phyloP scores from a whole-genome alignment of 768 basidiomycete species.

The Suillus sp. region DNA sequence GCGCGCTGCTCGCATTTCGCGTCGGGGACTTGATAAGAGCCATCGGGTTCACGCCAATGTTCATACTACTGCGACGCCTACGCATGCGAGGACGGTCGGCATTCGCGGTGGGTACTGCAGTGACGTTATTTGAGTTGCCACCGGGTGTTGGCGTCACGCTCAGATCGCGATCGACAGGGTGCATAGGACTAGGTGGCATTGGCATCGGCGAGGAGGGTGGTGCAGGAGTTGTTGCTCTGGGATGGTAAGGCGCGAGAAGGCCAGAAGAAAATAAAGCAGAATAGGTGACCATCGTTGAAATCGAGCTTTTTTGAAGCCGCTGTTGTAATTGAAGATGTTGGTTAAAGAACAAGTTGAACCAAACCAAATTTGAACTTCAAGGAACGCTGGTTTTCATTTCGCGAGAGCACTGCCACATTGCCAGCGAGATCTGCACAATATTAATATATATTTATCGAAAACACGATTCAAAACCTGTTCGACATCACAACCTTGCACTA shows the following conservation, averaged over 20 bases:
- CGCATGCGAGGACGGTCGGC: slow-evolving; percentile 49
- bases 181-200: slow-evolving; percentile 23
- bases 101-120: slow-evolving; percentile 29
- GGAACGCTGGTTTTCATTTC: background rate
- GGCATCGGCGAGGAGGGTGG: slow-evolving; percentile 28
- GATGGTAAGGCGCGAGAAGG: slow-evolving; percentile 53
- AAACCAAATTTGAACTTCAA: background rate
- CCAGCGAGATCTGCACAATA: background rate
- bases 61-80: slow-evolving; percentile 65
- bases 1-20: slow-evolving; percentile 51
- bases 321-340: slow-evolving; percentile 2
- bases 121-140: slow-evolving; percentile 24
- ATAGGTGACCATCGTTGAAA: slow-evolving; percentile 45
- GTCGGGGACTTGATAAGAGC: slow-evolving; percentile 58
- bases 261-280: slow-evolving; percentile 75
- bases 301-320: slow-evolving; percentile 4
- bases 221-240: slow-evolving; percentile 26
- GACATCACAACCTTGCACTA: background rate
- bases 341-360: slow-evolving; percentile 22
- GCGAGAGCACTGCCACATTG: background rate
- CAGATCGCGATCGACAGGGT: slow-evolving; percentile 39
- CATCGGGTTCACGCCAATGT: slow-evolving; percentile 54
- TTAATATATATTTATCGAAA: background rate
- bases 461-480: background rate
- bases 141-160: slow-evolving; percentile 41